Evolutionary conservation across 768 basidiomycete genomes (phyloP).

Genomic region (Phlebiopsis flavidoalba): DNA sequence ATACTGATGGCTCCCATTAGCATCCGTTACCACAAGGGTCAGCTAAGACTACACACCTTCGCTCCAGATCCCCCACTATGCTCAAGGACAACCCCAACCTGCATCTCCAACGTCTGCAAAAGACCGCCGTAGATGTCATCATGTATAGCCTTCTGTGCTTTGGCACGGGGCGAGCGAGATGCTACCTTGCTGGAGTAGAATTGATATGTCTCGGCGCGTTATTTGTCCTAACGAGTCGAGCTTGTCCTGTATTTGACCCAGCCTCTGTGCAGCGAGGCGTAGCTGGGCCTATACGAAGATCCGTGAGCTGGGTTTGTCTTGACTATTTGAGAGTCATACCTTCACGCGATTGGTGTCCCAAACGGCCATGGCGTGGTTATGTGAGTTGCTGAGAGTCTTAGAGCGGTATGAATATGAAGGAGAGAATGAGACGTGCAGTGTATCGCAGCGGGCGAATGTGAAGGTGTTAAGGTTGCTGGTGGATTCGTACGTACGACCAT

Average conservation of each 20-base stretch:
- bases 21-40: not conserved
- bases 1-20: constrained; percentile 23
- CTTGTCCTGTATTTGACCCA: constrained; percentile 67
- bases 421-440: not conserved
- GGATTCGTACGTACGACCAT: not conserved
- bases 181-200: constrained; percentile 55
- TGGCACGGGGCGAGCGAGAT: constrained; percentile 62
- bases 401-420: not conserved
- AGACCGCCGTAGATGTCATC: constrained; percentile 60
- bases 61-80: constrained; percentile 54
- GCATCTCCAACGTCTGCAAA: constrained; percentile 61
- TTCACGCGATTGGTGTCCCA: constrained; percentile 30
- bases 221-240: constrained; percentile 61
- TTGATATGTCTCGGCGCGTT: constrained; percentile 63
- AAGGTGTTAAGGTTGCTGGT: not conserved
- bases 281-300: constrained; percentile 45
- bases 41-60: constrained; percentile 30
- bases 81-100: constrained; percentile 57
- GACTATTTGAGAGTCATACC: constrained; percentile 15
- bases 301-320: not conserved
- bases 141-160: constrained; percentile 60
- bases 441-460: not conserved
- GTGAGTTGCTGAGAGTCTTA: not conserved
- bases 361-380: constrained; percentile 14
- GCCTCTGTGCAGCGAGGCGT: constrained; percentile 54